A percentile compares a stretch with the other conserved stretches of the same genome.
Conservation (phyloP, 441 rosid genomes). For the Gossypium trilobum region DNA sequence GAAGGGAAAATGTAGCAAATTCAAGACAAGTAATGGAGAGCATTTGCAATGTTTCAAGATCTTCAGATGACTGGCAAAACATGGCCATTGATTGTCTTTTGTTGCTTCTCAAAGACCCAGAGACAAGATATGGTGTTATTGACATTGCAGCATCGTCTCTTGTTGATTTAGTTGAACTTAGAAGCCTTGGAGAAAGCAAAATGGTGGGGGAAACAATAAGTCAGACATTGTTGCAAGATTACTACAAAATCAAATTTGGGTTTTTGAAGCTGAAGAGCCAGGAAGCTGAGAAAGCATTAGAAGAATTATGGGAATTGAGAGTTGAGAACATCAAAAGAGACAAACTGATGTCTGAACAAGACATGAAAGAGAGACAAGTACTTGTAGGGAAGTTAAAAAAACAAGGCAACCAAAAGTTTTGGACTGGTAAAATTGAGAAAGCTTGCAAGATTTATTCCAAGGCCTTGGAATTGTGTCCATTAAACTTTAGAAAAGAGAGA, state of each 20-base stretch:
- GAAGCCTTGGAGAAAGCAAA: slow-evolving; percentile 23
- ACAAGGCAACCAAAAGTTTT: slow-evolving; percentile 46
- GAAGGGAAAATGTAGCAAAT: slow-evolving; percentile 41
- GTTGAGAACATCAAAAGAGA: slow-evolving; percentile 55
- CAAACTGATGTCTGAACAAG: slow-evolving; percentile 36
- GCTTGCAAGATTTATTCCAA: slow-evolving; percentile 38
- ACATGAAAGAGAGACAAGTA: slow-evolving; percentile 31
- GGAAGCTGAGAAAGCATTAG: slow-evolving; percentile 36
- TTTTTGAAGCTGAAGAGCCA: slow-evolving; percentile 30
- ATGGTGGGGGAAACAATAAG: slow-evolving; percentile 46
- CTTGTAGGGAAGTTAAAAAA: slow-evolving; percentile 37
- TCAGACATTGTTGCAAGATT: slow-evolving; percentile 38
- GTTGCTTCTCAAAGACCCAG: slow-evolving; percentile 55
- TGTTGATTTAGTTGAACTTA: slow-evolving; percentile 56
- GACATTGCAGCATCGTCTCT: slow-evolving; percentile 40
- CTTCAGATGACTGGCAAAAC: slow-evolving; percentile 64
- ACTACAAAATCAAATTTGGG: slow-evolving; percentile 43
- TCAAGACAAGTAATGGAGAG: slow-evolving; percentile 28
- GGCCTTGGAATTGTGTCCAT: slow-evolving; percentile 50
- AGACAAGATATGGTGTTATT: slow-evolving; percentile 42
- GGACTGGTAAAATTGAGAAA: slow-evolving; percentile 42
- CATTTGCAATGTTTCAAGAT: slow-evolving; percentile 53
- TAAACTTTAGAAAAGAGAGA: slow-evolving; percentile 48
- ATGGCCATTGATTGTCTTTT: slow-evolving; percentile 61
- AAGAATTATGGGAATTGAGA: slow-evolving; percentile 49